Evolutionary conservation across 441 rosid genomes (phyloP), one percentile per base, ranked within the genome.

Genomic region (Manihot esculenta): DNA sequence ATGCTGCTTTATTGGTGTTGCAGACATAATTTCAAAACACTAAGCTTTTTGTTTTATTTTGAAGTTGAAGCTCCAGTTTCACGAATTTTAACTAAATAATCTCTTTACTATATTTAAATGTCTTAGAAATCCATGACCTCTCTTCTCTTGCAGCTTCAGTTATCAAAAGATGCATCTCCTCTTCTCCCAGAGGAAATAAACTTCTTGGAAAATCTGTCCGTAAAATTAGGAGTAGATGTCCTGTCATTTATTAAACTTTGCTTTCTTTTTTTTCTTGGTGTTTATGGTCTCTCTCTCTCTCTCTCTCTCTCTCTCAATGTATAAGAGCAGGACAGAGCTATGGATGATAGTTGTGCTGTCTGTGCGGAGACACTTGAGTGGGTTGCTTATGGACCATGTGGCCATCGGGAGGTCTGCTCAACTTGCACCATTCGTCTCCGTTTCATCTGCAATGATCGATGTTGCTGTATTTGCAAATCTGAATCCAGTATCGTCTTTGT

Each of bases 301-400:
- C 13, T 55, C 17, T 24, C 7, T 12, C 60, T 55, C 60, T 38
- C 42, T 38, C 42, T 5, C 42, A 5, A 38, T 38, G 7, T 38
- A 38, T 38, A 58, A 18, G 26, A 38, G 45, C 24, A 45, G 35
- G 15, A 59, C 26, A 49, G 58, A 44, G 58, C 45, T 66, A 93
- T 88, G 96, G 97, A 91, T 78, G 98, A 93, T 62, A 85, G 90
- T 69, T 93, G 90, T 66, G 98, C 89, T 54, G 98, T 93, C 15
- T 91, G 97, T 72, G 97, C 97, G 18, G 97, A 93, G 35, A 73
- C 86, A 59, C 80, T 93, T 67, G 92, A 93, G 75, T 93, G 98
- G 97, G 94, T 89, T 71, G 97, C 96, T 5, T 91, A 89, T 53
- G 96, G 96, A n/a, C 73, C 90, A 0, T 93, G 92, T 66, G 92